Evolutionary conservation across 257 asterid genomes (phyloP).

Genomic region (Ilex asprella): DNA sequence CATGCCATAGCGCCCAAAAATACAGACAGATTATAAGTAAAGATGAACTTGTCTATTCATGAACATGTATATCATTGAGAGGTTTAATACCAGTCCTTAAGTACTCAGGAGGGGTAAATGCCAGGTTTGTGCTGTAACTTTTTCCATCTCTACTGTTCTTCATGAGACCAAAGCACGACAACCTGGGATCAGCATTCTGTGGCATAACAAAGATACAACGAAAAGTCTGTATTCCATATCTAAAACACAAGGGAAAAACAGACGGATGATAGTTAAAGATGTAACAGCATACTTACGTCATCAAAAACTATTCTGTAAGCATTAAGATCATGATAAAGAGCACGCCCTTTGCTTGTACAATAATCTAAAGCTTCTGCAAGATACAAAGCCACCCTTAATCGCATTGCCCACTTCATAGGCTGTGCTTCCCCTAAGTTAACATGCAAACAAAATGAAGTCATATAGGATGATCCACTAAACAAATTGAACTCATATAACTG

Average conservation of each 20-base stretch:
- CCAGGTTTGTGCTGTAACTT: slow-evolving; percentile 4
- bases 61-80: background rate
- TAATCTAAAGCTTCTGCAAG: slow-evolving; percentile 1
- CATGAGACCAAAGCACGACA: slow-evolving; percentile 2
- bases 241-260: background rate
- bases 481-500: background rate
- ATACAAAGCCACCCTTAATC: slow-evolving; percentile 1
- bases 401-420: slow-evolving; percentile 1
- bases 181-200: background rate
- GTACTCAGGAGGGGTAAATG: slow-evolving; percentile 3
- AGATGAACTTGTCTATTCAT: background rate
- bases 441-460: background rate
- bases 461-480: too few relatives aligned
- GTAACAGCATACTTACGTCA: background rate
- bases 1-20: too few relatives aligned
- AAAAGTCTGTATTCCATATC: background rate
- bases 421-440: background rate
- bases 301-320: slow-evolving; percentile 1
- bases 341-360: slow-evolving; percentile 2
- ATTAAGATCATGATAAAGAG: slow-evolving; percentile 4
- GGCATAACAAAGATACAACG: background rate
- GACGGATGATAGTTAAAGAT: background rate
- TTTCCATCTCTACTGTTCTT: slow-evolving; percentile 4
- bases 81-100: background rate
- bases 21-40: too few relatives aligned